Evolutionary conservation across 495 filamentous ascomycete species (phyloP), one percentile per base, ranked within the genome.

Genomic region (Podospora pseudopauciseta): DNA sequence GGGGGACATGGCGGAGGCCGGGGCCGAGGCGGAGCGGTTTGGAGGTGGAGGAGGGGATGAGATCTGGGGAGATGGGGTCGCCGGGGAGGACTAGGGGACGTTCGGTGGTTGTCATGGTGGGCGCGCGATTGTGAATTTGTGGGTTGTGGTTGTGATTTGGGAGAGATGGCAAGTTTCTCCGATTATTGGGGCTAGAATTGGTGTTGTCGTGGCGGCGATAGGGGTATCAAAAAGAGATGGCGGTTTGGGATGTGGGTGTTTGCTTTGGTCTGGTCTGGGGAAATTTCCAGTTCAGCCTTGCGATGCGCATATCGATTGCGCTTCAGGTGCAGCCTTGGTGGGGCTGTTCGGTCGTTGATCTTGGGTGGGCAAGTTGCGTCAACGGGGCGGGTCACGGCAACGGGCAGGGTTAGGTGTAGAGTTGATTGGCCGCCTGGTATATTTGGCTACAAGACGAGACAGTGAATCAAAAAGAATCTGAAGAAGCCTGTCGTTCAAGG

Each of bases 21-120:
- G 93, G 92, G 34, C 95, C 95, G 32, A 99, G 84, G 71, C 90
- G 90, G 67, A 99, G 83, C 30, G 92, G 84, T 65, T 86, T 82
- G 70, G 86, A 87, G 20, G 83, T 84, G 70, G 88, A 88, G 44
- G 83, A 82, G 2, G 92, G 85, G 15, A 86, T 88, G 16, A 93
- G 85, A 11, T 81, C 76, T 9, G 91, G 83, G 68, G 85, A 79
- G 63, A 97, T 83, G 57, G 81, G 75, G 69, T 98, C 93, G 65
- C 96, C 93, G 0, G 95, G 95, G 49, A 99, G 85, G 57, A 90
- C 85, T 68, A 94, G 72, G 28, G 83, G 67, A 20, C 65, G 81
- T 68, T 84, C 75, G 15, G 85, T 80, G 13, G 55, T 58, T 7
- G 55, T 58, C 78, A 87, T 88, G 56, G 26, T 78, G 53, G 63